A percentile compares a stretch with the other conserved stretches of the same genome.
phyloP scores from a whole-genome alignment of 129 eudicot species.

The Cynara cardunculus region DNA sequence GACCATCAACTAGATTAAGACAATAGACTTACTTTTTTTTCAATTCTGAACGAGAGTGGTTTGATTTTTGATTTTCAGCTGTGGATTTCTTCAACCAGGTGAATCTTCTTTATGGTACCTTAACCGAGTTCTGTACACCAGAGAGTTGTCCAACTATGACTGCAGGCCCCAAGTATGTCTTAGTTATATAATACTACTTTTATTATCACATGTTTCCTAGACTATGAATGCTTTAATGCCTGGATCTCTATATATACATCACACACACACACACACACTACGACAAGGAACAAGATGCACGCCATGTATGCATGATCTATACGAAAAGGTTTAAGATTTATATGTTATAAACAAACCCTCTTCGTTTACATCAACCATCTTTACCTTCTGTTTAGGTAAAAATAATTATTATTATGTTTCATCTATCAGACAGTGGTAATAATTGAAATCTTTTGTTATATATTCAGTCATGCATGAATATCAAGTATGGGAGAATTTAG shows the following conservation, averaged over 20 bases:
- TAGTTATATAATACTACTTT: background rate
- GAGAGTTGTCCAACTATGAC: slow-evolving; percentile 90
- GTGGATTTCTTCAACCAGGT: slow-evolving; percentile 98
- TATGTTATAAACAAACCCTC: too few species aligned
- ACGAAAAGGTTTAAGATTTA: too few species aligned
- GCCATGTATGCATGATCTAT: background rate
- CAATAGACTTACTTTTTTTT: slow-evolving; percentile 1
- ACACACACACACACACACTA: background rate
- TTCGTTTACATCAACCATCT: too few species aligned
- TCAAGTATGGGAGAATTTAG: too few species aligned
- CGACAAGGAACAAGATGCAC: background rate
- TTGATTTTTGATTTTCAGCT: slow-evolving; percentile 55
- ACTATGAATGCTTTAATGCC: background rate
- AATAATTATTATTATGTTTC: background rate
- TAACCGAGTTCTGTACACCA: slow-evolving; percentile 82
- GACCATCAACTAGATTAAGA: background rate
- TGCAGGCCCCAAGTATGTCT: slow-evolving; percentile 91
- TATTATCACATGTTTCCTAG: background rate
- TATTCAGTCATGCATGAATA: background rate
- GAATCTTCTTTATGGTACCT: slow-evolving; percentile 89
- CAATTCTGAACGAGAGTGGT: slow-evolving; percentile 10
- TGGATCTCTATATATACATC: background rate
- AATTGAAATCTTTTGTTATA: background rate
- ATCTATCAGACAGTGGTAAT: background rate
- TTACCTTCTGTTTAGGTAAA: background rate